Conservation (phyloP, 2,329 filamentous ascomycete genomes). For the Aspergillus neotritici region DNA sequence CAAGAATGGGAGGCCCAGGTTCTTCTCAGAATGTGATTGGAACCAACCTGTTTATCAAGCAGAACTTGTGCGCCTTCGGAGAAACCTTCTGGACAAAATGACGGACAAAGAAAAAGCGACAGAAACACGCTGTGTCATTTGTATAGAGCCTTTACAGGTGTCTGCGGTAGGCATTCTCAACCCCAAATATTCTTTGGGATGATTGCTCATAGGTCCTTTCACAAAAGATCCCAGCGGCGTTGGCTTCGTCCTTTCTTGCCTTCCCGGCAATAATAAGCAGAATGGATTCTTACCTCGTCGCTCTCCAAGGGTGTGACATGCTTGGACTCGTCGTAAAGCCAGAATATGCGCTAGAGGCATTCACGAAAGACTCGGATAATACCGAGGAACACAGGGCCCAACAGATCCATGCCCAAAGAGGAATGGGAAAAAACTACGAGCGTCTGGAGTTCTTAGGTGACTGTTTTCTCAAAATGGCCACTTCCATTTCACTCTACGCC, state of each 20-base stretch:
- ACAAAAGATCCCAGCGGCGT: conserved; percentile 57
- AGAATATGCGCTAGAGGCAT: conserved; percentile 72
- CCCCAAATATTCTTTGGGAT: too few relatives aligned
- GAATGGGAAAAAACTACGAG: conserved; percentile 94
- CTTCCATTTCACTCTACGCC: conserved; percentile 79
- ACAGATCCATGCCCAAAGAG: conserved; percentile 67
- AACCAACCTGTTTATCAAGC: conserved; percentile 79
- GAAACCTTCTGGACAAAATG: conserved; percentile 73
- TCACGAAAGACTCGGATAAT: conserved; percentile 90
- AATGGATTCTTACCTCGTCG: conserved; percentile 74
- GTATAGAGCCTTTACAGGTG: conserved; percentile 69
- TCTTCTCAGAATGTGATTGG: conserved; percentile 49
- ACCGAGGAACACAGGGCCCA: conserved; percentile 64
- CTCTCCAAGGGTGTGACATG: conserved; percentile 64
- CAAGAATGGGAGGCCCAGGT: conserved; percentile 50
- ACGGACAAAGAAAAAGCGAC: conserved; percentile 46
- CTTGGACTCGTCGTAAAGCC: conserved; percentile 62
- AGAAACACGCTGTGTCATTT: conserved; percentile 58
- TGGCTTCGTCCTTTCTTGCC: conserved; percentile 67
- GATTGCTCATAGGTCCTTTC: too few relatives aligned
- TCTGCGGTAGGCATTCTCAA: conserved; percentile 53
- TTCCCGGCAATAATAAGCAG: conserved; percentile 82
- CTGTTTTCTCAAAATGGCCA: conserved; percentile 91
- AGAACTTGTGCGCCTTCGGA: conserved; percentile 66
- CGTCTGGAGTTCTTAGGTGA: conserved; percentile 90